Percentiles rank a stretch among this genome's conserved stretches.
Evolutionary conservation across 306 rosid genomes (phyloP).

Genomic region (Cucurbita ficifolia): DNA sequence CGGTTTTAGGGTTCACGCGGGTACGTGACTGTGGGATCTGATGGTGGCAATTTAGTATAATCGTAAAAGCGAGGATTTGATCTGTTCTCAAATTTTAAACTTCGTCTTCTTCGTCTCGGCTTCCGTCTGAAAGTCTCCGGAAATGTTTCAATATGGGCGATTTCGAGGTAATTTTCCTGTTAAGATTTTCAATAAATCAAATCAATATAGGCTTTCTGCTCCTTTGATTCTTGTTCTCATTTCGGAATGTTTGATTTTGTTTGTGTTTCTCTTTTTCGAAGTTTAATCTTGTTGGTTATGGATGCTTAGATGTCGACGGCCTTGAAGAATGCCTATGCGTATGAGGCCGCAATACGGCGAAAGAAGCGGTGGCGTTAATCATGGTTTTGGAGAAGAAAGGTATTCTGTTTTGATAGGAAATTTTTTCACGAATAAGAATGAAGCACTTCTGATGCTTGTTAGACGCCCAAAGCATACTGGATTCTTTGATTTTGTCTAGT

Average conservation of each 20-base stretch:
- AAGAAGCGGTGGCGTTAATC: slow-evolving; percentile 59
- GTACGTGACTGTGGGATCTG: background rate
- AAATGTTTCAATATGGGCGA: background rate
- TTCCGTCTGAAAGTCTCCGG: background rate
- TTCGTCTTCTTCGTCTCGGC: background rate
- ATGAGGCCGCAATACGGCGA: slow-evolving; percentile 50
- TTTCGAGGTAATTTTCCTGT: background rate
- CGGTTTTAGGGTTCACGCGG: background rate
- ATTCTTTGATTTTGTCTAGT: slow-evolving; percentile 16
- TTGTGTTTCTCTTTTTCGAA: background rate
- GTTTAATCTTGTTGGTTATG: slow-evolving; percentile 6
- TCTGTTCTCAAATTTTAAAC: background rate
- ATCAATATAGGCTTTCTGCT: background rate
- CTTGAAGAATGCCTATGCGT: slow-evolving; percentile 59
- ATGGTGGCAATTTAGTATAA: background rate
- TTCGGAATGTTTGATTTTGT: background rate
- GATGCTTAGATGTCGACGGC: slow-evolving; percentile 50
- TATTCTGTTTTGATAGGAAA: slow-evolving; percentile 32
- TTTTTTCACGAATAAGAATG: slow-evolving; percentile 30
- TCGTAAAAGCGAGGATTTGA: background rate
- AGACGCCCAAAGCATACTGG: slow-evolving; percentile 41
- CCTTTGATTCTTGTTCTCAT: background rate
- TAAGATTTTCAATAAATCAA: background rate
- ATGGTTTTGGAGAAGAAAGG: slow-evolving; percentile 48
- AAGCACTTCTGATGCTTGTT: slow-evolving; percentile 56